phyloP scores from a whole-genome alignment of 441 rosid genomes.

The Eruca vesicaria region DNA sequence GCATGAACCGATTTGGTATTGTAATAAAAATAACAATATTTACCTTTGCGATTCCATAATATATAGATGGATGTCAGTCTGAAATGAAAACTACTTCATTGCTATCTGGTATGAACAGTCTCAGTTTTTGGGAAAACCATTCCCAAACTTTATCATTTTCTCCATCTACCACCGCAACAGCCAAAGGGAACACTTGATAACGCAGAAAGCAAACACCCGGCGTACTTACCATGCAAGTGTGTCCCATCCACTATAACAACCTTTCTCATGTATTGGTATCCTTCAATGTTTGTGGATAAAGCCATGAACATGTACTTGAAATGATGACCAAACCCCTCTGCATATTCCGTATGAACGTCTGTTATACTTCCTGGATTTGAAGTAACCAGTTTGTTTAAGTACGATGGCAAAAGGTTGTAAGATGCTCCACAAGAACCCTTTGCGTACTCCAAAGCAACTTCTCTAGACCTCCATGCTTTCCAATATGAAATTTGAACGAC shows the following conservation, averaged over 20 bases:
- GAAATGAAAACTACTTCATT: background rate
- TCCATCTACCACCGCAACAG: background rate
- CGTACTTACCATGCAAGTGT: background rate
- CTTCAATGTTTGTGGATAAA: background rate
- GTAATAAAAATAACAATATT: too few relatives aligned
- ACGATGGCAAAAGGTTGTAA: background rate
- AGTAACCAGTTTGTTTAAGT: background rate
- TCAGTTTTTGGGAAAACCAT: background rate
- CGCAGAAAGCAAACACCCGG: background rate
- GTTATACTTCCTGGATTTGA: background rate
- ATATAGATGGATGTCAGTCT: background rate
- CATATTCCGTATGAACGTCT: background rate
- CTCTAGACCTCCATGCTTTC: too few relatives aligned
- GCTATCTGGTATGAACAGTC: background rate
- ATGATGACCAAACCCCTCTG: background rate
- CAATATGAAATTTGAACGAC: too few relatives aligned
- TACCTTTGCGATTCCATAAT: background rate
- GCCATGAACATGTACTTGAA: background rate
- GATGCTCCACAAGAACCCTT: too few relatives aligned
- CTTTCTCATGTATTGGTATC: background rate
- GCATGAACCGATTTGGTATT: too few relatives aligned
- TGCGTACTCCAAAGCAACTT: too few relatives aligned
- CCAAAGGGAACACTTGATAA: background rate
- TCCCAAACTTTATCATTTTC: background rate
- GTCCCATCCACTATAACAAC: background rate